A percentile compares a stretch with the other conserved stretches of the same genome.
These are phyloP conservation scores for Podaxis rugospora DNA, from an alignment of 768 basidiomycete genomes.

Conservation along the genomic window DNA sequence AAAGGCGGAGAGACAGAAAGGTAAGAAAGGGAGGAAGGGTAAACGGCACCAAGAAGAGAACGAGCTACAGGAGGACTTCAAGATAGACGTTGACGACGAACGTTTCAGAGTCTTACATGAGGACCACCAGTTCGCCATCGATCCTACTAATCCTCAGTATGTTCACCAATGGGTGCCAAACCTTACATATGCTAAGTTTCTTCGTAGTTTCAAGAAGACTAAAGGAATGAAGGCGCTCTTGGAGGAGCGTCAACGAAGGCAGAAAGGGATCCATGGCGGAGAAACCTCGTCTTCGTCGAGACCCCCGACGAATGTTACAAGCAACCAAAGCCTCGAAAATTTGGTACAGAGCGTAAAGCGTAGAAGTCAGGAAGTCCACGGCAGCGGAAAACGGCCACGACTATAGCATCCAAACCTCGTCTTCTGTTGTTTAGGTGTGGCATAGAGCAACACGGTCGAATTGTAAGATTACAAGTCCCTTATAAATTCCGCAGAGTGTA, in stretches of 20 bases:
- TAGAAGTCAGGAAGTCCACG: constrained; percentile 42
- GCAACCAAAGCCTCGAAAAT: constrained; percentile 44
- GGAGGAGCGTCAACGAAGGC: constrained; percentile 71
- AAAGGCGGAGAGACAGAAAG: constrained; percentile 75
- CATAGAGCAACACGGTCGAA: too few relatives aligned
- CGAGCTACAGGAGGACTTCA: constrained; percentile 78
- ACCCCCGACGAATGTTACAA: constrained; percentile 7
- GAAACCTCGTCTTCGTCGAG: constrained; percentile 13
- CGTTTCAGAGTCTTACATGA: constrained; percentile 88
- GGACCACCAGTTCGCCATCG: constrained; percentile 90
- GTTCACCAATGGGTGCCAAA: constrained; percentile 28
- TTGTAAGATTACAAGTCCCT: too few relatives aligned
- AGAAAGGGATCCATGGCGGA: constrained; percentile 19
- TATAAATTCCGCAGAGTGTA: too few relatives aligned
- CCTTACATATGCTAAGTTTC: constrained; percentile 8
- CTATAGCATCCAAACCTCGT: constrained; percentile 16
- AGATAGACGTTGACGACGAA: constrained; percentile 79
- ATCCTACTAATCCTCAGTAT: constrained; percentile 92
- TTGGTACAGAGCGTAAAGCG: constrained; percentile 88
- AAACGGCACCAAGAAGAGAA: constrained; percentile 41
- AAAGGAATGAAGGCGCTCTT: constrained; percentile 85
- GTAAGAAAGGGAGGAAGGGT: constrained; percentile 33
- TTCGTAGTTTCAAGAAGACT: constrained; percentile 82
- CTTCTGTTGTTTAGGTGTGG: too few relatives aligned
- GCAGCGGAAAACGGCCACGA: constrained; percentile 38